These are phyloP conservation scores for Salix dunnii DNA, from an alignment of 345 rosid genomes.

Conservation along the genomic window DNA sequence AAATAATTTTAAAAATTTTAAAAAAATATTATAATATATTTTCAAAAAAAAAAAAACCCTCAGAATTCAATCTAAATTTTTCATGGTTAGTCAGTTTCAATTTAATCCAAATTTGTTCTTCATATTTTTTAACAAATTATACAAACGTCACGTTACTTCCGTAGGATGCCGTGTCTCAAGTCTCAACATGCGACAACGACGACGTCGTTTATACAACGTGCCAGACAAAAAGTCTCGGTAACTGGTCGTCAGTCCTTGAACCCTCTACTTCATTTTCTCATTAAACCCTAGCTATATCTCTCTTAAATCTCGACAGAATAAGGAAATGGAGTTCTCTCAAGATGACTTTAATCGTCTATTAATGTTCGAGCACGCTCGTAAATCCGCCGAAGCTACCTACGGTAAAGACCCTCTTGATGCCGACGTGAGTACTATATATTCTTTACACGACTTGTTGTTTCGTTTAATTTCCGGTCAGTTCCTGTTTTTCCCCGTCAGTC, in stretches of 20 bases:
- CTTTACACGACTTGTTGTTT: background rate
- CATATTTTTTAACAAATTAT: too few species aligned
- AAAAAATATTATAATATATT: too few species aligned
- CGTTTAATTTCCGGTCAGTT: background rate
- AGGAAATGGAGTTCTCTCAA: slow-evolving; percentile 53
- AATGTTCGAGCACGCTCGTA: slow-evolving; percentile 50
- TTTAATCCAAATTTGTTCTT: too few species aligned
- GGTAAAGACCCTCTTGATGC: slow-evolving; percentile 56
- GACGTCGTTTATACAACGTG: background rate
- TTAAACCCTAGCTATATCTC: background rate
- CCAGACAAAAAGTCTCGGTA: background rate
- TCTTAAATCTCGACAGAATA: background rate
- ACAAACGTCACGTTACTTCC: too few species aligned
- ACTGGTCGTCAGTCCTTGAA: background rate
- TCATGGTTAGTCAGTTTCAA: too few species aligned
- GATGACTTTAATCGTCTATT: slow-evolving; percentile 55
- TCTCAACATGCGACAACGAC: background rate
- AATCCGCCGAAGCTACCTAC: slow-evolving; percentile 52
- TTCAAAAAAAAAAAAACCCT: too few species aligned
- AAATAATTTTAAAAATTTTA: too few species aligned
- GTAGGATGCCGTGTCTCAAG: background rate
- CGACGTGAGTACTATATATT: slow-evolving; percentile 35
- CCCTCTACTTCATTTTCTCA: background rate
- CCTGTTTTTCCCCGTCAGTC: background rate
- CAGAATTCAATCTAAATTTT: too few species aligned